Percentiles rank a stretch among this genome's conserved stretches.
These are phyloP conservation scores for Calonectria leucothoes DNA, from an alignment of 2,329 filamentous ascomycete genomes.

Conservation along the genomic window DNA sequence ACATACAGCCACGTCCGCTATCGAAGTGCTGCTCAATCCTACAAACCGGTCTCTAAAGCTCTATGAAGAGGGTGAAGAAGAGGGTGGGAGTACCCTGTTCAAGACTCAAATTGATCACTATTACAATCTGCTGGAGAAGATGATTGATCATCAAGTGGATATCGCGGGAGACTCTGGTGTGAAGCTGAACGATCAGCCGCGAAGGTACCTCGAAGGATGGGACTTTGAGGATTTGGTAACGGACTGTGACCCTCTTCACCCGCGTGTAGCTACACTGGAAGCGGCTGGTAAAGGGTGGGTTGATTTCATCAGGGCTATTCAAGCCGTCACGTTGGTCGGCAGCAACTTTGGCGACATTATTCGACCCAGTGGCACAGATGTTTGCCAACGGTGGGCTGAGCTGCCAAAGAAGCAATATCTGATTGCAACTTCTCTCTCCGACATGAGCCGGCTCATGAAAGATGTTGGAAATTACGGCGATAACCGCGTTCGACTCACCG, in stretches of 20 bases:
- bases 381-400: constrained; percentile 8
- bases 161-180: constrained; percentile 21
- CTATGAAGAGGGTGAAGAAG: background rate
- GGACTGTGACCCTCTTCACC: constrained; percentile 23
- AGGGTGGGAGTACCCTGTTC: constrained; percentile 7
- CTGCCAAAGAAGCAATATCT: constrained; percentile 22
- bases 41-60: background rate
- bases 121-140: constrained; percentile 36
- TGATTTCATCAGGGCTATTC: constrained; percentile 36
- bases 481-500: background rate
- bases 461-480: background rate
- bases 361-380: background rate
- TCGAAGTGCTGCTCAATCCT: background rate
- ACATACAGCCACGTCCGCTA: background rate
- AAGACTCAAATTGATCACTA: constrained; percentile 30
- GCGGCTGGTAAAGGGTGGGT: constrained; percentile 33
- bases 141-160: constrained; percentile 38
- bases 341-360: constrained; percentile 36
- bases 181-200: constrained; percentile 8
- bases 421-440: background rate
- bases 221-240: constrained; percentile 42
- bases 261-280: constrained; percentile 32
- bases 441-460: background rate
- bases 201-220: constrained; percentile 44
- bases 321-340: constrained; percentile 37